Evolutionary conservation across 257 asterid genomes (phyloP).

Genomic region (Jacaranda copaia): DNA sequence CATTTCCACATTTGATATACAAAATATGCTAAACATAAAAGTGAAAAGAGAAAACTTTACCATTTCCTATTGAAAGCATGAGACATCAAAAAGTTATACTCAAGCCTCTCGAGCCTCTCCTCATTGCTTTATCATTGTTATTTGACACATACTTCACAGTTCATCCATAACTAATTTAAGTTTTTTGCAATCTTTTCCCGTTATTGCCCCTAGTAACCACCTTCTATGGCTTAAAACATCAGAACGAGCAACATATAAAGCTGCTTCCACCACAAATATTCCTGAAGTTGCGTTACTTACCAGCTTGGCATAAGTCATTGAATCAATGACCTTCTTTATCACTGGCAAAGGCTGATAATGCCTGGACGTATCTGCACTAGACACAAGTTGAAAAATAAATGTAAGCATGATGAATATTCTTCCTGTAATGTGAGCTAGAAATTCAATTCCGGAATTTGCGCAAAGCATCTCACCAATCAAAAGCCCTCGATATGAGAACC

Average conservation of each 20-base stretch:
- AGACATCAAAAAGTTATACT: background rate
- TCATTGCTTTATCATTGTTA: too few species aligned
- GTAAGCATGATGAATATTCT: conserved; percentile 27
- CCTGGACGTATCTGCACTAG: conserved; percentile 80
- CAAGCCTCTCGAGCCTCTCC: background rate
- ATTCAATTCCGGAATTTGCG: background rate
- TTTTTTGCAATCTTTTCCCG: background rate
- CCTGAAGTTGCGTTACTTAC: conserved; percentile 46
- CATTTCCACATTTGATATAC: background rate
- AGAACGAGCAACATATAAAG: background rate
- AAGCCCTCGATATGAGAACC: conserved; percentile 92
- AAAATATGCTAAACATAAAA: background rate
- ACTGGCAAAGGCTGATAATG: conserved; percentile 79
- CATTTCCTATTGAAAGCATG: background rate
- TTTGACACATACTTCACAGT: background rate
- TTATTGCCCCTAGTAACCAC: background rate
- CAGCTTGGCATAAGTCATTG: conserved; percentile 92
- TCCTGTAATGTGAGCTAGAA: background rate
- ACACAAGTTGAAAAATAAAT: background rate
- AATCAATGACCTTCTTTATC: conserved; percentile 92
- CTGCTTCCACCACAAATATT: background rate
- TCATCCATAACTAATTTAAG: background rate
- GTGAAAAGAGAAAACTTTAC: background rate
- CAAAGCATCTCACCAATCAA: conserved; percentile 68
- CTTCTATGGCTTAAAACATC: background rate